These are phyloP conservation scores for Vanderwaltozyma verrucispora DNA, from an alignment of 805 yeast species.

Conservation along the genomic window DNA sequence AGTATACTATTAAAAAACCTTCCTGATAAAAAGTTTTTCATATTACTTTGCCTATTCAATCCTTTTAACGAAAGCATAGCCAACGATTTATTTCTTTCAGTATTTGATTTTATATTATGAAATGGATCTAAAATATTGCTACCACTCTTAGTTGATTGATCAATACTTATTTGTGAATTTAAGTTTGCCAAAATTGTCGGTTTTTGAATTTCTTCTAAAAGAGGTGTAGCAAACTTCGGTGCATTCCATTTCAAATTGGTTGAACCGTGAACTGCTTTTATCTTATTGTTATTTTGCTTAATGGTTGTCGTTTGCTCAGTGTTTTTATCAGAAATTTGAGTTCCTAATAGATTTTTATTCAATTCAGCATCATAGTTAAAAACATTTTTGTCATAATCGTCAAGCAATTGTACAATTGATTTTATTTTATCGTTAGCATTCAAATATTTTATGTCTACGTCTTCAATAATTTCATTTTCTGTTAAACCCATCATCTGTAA, in stretches of 20 bases:
- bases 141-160: background rate
- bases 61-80: conserved; percentile 23
- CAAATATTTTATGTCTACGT: conserved; percentile 52
- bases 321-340: background rate
- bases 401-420: conserved; percentile 52
- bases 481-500: conserved; percentile 97
- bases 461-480: conserved; percentile 73
- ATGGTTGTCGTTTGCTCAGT: background rate
- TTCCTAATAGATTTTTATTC: background rate
- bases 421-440: conserved; percentile 24
- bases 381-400: conserved; percentile 49
- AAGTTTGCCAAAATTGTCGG: conserved; percentile 19
- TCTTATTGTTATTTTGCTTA: background rate
- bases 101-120: no score
- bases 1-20: conserved; percentile 14
- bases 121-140: no score
- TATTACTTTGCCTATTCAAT: conserved; percentile 13
- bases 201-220: conserved; percentile 15
- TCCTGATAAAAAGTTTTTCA: conserved; percentile 16
- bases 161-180: conserved; percentile 1
- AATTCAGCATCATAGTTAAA: conserved; percentile 15
- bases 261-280: conserved; percentile 2
- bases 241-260: conserved; percentile 19
- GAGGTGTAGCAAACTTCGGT: conserved; percentile 19
- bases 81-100: conserved; percentile 8